These are phyloP conservation scores for Pseudopyricularia javanii DNA, from an alignment of 2,329 filamentous ascomycete species.

Conservation along the genomic window DNA sequence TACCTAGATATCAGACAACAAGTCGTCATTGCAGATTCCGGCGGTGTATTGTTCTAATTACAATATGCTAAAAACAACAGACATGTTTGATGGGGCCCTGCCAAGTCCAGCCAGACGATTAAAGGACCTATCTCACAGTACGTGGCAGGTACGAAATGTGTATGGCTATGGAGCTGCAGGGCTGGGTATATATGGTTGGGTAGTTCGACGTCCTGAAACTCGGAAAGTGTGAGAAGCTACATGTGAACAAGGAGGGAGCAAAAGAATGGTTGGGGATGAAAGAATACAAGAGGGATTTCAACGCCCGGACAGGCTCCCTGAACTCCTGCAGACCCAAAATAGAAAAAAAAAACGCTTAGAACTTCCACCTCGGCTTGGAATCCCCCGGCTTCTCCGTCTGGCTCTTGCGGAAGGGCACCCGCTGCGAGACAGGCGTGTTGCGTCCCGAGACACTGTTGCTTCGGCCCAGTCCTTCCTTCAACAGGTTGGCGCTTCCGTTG, in stretches of 20 bases:
- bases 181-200: background rate
- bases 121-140: no score
- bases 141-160: no score
- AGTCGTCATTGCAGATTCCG: background rate
- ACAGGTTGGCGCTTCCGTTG: constrained; percentile 14
- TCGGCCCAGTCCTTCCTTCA: background rate
- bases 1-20: background rate
- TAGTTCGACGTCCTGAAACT: background rate
- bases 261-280: no score
- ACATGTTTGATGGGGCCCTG: background rate
- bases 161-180: background rate
- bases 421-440: constrained; percentile 34
- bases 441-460: constrained; percentile 26
- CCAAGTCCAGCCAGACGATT: background rate
- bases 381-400: constrained; percentile 23
- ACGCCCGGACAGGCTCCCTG: background rate
- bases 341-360: constrained; percentile 9
- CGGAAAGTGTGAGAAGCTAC: background rate
- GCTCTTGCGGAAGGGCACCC: constrained; percentile 27
- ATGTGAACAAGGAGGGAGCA: background rate
- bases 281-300: background rate
- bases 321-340: no score
- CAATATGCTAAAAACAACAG: background rate
- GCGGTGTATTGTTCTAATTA: background rate
- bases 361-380: constrained; percentile 37